These are phyloP conservation scores for Candida boleticola DNA, from an alignment of 805 yeast species.

Conservation along the genomic window DNA sequence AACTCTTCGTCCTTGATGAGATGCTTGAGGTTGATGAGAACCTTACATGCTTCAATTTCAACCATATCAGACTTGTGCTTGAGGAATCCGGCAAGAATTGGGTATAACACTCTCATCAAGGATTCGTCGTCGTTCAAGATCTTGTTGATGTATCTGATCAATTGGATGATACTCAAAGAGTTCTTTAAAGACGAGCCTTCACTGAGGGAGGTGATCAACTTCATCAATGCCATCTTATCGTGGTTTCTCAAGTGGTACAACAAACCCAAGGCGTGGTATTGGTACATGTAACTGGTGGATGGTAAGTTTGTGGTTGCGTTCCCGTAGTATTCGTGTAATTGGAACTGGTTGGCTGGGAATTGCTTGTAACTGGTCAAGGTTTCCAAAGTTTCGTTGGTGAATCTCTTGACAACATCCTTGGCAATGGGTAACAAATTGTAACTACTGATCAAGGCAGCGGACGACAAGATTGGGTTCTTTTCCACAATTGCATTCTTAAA, in stretches of 20 bases:
- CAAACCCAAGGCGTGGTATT: constrained; percentile 93
- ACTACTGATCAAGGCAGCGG: constrained; percentile 92
- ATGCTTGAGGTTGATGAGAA: constrained; percentile 52
- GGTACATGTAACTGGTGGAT: constrained; percentile 76
- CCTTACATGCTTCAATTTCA: constrained; percentile 86
- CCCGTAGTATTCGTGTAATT: constrained; percentile 57
- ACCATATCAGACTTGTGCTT: constrained; percentile 85
- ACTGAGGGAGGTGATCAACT: constrained; percentile 76
- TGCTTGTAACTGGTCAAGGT: constrained; percentile 67
- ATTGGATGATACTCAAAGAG: constrained; percentile 81
- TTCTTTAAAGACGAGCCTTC: constrained; percentile 63
- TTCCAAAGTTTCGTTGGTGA: constrained; percentile 93
- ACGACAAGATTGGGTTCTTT: constrained; percentile 78
- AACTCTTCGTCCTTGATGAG: constrained; percentile 63
- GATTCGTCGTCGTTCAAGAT: constrained; percentile 71
- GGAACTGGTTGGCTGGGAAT: constrained; percentile 48
- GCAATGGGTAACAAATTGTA: constrained; percentile 89
- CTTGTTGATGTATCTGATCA: constrained; percentile 78
- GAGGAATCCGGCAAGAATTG: constrained; percentile 67
- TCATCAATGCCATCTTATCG: constrained; percentile 91
- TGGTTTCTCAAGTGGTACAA: constrained; percentile 83
- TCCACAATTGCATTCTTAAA: constrained; percentile 93
- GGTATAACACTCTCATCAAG: constrained; percentile 56
- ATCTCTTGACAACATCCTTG: constrained; percentile 87
- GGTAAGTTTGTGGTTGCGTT: constrained; percentile 51